Conservation (phyloP, 176 grass and related monocot species). For the Paspalum vaginatum region DNA sequence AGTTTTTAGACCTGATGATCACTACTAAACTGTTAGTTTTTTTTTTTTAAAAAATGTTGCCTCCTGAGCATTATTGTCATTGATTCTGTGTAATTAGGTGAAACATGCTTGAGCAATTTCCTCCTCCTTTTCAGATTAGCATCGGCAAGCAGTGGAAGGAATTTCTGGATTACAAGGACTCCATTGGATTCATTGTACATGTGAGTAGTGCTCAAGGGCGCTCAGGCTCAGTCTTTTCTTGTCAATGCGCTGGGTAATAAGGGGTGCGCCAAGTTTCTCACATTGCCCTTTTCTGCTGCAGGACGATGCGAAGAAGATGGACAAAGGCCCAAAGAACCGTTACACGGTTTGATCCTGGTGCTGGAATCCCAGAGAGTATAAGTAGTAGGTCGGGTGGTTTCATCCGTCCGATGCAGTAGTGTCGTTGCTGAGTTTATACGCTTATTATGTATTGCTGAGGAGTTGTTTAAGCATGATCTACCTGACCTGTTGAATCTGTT, state of each 20-base stretch:
- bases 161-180: conserved; percentile 80
- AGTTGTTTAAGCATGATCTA: conserved; percentile 33
- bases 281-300: conserved; percentile 17
- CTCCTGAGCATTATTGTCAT: neutral
- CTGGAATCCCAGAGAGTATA: neutral
- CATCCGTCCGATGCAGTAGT: neutral
- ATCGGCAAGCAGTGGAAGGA: conserved; percentile 97
- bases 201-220: conserved; percentile 50
- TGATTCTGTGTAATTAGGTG: neutral
- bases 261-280: conserved; percentile 18
- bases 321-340: conserved; percentile 67
- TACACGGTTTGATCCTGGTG: conserved; percentile 54
- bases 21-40: neutral
- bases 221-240: neutral
- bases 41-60: neutral
- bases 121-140: conserved; percentile 54
- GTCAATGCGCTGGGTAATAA: neutral
- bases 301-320: conserved; percentile 67
- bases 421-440: neutral
- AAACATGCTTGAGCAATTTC: conserved; percentile 3
- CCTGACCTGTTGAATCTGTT: neutral
- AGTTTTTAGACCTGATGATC: neutral
- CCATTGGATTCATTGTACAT: conserved; percentile 77
- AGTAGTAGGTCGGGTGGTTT: conserved; percentile 20
- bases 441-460: neutral